phyloP scores from a whole-genome alignment of 2,329 filamentous ascomycete species.

The Leptographium lundbergii region DNA sequence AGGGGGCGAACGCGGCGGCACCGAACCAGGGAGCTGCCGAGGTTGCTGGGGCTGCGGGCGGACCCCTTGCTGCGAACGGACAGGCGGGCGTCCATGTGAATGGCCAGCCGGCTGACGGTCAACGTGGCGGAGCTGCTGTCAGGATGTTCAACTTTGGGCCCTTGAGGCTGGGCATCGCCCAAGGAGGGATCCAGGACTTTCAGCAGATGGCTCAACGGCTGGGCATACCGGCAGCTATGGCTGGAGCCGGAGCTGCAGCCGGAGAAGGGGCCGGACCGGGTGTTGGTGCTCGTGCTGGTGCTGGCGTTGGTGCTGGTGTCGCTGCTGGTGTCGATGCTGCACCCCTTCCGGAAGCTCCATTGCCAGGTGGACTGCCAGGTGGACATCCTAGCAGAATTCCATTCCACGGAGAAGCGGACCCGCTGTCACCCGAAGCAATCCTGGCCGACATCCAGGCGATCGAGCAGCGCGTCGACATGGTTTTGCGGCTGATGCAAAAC shows the following conservation, averaged over 20 bases:
- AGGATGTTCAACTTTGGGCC: constrained; percentile 47
- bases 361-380: no score
- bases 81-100: not conserved
- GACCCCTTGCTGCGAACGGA: not conserved
- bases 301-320: constrained; percentile 10
- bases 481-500: constrained; percentile 42
- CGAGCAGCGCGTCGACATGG: constrained; percentile 57
- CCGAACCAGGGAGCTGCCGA: not conserved
- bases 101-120: not conserved
- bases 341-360: not conserved
- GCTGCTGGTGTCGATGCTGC: not conserved
- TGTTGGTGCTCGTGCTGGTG: not conserved
- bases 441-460: constrained; percentile 50
- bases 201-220: constrained; percentile 55
- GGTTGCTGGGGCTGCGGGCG: not conserved
- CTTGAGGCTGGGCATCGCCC: constrained; percentile 63
- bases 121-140: constrained; percentile 9
- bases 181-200: constrained; percentile 49
- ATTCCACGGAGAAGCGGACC: not conserved
- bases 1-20: constrained; percentile 5
- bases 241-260: constrained; percentile 10
- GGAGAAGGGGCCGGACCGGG: not conserved
- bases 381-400: no score
- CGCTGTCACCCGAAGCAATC: constrained; percentile 26
- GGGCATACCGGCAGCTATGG: constrained; percentile 28